Evolutionary conservation across 2,329 filamentous ascomycete genomes (phyloP), one percentile per base, ranked within the genome.

Genomic region (Fusarium albosuccineum): DNA sequence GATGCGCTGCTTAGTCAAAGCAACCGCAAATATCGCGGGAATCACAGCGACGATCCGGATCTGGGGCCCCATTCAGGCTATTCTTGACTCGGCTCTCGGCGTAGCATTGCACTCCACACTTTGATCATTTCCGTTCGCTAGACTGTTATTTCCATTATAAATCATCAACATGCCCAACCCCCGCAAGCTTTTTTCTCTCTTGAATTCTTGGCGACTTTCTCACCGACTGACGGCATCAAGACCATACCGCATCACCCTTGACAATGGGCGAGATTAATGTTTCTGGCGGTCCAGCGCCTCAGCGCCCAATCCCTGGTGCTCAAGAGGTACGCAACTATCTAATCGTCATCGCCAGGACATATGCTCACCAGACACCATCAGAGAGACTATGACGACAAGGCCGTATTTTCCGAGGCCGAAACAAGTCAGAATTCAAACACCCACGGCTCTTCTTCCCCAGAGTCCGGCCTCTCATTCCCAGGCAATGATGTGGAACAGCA

Each of bases 11-110:
- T 22, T 22, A 22, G 22, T 22, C 22, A 22, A 22, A 22, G 22
- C 22, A 22, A 22, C 22, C 22, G 22, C 22, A 5, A 22, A 22
- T 22, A 22, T 22, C 22, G 22, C 22, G 22, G 22, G 22, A 22
- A 22, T 22, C 22, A 22, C 22, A 22, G 22, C 22, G 22, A 22
- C 22, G 22, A 22, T 22, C 22, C 22, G 22, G 22, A 33, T 33
- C 30, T 11, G 11, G 8, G 30, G 30, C 8, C 13, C 36, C 36
- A 39, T 39, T 39, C 36, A 39, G 36, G 13, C 36, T 39, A 16
- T 39, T 39, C n/a, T 39, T 4, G 36, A 40, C 48, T 51, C 48
- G 48, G 48, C 48, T 16, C 48, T 51, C 36, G 48, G 36, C 7
- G 36, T 29, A 39, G 22, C 17, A 33, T 33, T 27, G 33, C 22